A percentile compares a stretch with the other conserved stretches of the same genome.
Evolutionary conservation across 1,139 yeast species (phyloP).

Genomic region (Geotrichum phurueaensis): DNA sequence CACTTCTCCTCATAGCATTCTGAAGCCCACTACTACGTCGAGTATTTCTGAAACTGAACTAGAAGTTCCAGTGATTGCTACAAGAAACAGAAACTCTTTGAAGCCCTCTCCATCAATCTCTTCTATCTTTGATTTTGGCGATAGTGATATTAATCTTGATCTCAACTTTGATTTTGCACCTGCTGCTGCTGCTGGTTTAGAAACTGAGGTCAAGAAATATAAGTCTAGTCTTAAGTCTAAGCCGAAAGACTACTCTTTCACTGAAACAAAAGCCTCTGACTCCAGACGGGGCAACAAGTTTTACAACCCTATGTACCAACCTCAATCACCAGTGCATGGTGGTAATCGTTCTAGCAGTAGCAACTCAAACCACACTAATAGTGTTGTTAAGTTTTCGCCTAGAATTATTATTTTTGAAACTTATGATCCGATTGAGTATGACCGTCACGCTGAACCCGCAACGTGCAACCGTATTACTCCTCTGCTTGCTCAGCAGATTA

Average conservation of each 20-base stretch:
- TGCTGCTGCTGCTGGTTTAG: slow-evolving; percentile 2
- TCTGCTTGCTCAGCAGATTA: slow-evolving; percentile 75
- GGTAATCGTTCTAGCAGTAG: slow-evolving; percentile 18
- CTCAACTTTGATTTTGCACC: slow-evolving; percentile 8
- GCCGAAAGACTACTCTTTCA: slow-evolving; percentile 2
- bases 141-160: slow-evolving; percentile 3
- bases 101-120: slow-evolving; percentile 14
- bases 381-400: slow-evolving; percentile 65
- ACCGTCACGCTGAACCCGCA: slow-evolving; percentile 87
- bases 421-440: slow-evolving; percentile 77
- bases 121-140: slow-evolving; percentile 7
- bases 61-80: not conserved
- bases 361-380: slow-evolving; percentile 2
- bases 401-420: slow-evolving; percentile 83
- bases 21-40: slow-evolving; percentile 19
- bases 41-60: not conserved
- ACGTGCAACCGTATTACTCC: slow-evolving; percentile 80
- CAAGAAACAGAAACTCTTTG: slow-evolving; percentile 6
- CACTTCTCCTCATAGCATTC: slow-evolving; percentile 25
- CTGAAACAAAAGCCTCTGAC: not conserved
- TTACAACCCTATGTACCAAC: slow-evolving; percentile 23
- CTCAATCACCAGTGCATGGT: slow-evolving; percentile 20
- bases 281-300: slow-evolving; percentile 1
- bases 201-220: slow-evolving; percentile 7
- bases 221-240: slow-evolving; percentile 8